phyloP scores from a whole-genome alignment of 768 basidiomycete species.

The Naematelia aurantialba region DNA sequence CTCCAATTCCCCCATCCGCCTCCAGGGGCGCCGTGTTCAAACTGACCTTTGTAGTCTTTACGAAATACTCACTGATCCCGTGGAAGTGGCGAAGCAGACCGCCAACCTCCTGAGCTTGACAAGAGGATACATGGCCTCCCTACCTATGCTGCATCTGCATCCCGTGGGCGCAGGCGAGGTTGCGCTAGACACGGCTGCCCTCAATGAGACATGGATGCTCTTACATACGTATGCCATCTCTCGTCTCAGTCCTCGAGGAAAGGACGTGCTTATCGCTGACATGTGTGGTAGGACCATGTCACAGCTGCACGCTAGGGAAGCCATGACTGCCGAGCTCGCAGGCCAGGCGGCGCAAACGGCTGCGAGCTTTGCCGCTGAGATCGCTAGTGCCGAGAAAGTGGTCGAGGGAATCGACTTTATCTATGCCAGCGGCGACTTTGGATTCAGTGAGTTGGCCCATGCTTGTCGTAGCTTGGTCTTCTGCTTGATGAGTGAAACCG shows the following conservation, averaged over 20 bases:
- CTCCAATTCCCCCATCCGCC: neutral
- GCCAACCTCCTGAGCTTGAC: constrained; percentile 12
- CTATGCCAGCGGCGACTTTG: constrained; percentile 13
- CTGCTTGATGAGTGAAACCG: too few relatives aligned
- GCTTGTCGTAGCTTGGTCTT: too few relatives aligned
- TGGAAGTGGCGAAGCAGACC: constrained; percentile 3
- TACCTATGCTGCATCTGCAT: neutral
- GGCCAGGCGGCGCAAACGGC: constrained; percentile 3
- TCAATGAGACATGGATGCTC: constrained; percentile 19
- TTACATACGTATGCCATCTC: constrained; percentile 17
- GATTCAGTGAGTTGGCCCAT: constrained; percentile 21
- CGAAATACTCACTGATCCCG: neutral
- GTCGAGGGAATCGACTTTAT: constrained; percentile 17
- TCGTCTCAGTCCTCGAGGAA: neutral
- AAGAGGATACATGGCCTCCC: constrained; percentile 16
- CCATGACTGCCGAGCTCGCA: constrained; percentile 12
- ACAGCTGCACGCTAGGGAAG: constrained; percentile 22
- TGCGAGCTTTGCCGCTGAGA: neutral
- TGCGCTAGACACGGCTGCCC: neutral
- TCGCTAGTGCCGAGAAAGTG: constrained; percentile 8
- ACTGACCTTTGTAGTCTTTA: neutral
- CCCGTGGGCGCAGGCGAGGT: constrained; percentile 1
- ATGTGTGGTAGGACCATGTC: constrained; percentile 12
- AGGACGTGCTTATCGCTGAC: neutral
- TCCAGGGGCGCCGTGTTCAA: neutral